Evolutionary conservation across 106 monocot species (phyloP), one percentile per base, ranked within the genome.

Genomic region (Acorus gramineus): DNA sequence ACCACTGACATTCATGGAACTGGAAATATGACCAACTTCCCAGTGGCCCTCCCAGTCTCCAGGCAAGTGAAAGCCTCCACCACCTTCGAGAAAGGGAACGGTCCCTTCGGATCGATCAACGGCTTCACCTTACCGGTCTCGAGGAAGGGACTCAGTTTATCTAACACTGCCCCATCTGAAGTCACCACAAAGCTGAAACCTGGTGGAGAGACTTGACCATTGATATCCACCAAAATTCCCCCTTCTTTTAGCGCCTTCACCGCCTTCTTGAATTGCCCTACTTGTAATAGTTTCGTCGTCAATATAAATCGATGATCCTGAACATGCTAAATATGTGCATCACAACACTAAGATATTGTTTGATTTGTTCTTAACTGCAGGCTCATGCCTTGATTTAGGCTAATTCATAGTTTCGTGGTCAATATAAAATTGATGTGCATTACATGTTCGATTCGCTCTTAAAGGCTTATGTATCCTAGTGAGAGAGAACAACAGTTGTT

Each of bases 131-230:
- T 70, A 11, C 69, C 69, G 8, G 6, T 43, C 44, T 61, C 60
- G 3, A 70, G 42, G 47, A 60, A 61, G 3, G 60, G 49, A 46
- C 51, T 70, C 28, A 70, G 59, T 52, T 60, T 70, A 3, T 50
- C 48, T 28, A 70, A 47, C 4, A 60, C 47, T 61, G 50, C 69
- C 28, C 69, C 69, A 47, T 44, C 52, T 50, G 69, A 70, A 11
- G 69, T 70, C 42, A 70, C 69, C 2, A 70, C 69, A 46, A 70
- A 70, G 11, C 59, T 60, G 60, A 70, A 70, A 2, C 69, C 69
- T 10, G 69, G 69, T 2, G 69, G 52, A 60, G 59, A 50, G 9
- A 43, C 51, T 0, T 59, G 50, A 6, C 60, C 69, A 8, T 59
- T 70, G 43, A 70, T 43, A 49, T 45, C 60, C 50, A 70, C 69